phyloP scores from a whole-genome alignment of 2,329 filamentous ascomycete genomes.

The Sporothrix humicola region DNA sequence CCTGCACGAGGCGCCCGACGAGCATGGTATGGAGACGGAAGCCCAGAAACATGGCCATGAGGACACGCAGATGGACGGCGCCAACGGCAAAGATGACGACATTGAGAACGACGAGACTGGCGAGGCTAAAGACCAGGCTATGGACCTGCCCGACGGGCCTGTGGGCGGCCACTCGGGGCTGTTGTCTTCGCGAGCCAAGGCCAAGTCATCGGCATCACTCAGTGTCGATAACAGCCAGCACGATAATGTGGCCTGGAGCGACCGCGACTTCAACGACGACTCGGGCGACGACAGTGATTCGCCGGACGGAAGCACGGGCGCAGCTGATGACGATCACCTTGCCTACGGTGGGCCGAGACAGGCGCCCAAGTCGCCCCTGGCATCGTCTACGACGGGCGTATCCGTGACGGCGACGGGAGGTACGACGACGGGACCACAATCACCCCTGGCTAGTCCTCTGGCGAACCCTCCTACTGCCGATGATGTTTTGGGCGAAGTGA shows the following conservation, averaged over 20 bases:
- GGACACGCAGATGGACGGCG: background rate
- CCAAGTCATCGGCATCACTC: conserved; percentile 33
- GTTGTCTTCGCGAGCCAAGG: background rate
- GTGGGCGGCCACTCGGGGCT: background rate
- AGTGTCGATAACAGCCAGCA: conserved; percentile 43
- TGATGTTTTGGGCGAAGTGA: background rate
- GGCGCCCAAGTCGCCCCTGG: conserved; percentile 30
- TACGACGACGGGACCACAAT: conserved; percentile 33
- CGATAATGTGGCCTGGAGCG: conserved; percentile 70
- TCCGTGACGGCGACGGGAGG: conserved; percentile 28
- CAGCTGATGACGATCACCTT: background rate
- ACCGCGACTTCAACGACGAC: conserved; percentile 67
- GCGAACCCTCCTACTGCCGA: background rate
- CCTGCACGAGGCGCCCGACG: conserved; percentile 60
- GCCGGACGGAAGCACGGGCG: conserved; percentile 6
- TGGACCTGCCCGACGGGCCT: conserved; percentile 21
- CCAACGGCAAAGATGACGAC: background rate
- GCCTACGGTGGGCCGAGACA: background rate
- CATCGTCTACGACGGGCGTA: conserved; percentile 18
- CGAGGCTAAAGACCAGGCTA: conserved; percentile 23
- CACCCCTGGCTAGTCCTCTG: conserved; percentile 1
- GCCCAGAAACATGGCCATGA: conserved; percentile 15
- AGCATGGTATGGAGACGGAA: conserved; percentile 70
- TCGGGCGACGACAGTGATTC: conserved; percentile 54
- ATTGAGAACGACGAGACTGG: background rate